Evolutionary conservation across 1,139 yeast genomes (phyloP).

Genomic region (Pneumocystis murina): DNA sequence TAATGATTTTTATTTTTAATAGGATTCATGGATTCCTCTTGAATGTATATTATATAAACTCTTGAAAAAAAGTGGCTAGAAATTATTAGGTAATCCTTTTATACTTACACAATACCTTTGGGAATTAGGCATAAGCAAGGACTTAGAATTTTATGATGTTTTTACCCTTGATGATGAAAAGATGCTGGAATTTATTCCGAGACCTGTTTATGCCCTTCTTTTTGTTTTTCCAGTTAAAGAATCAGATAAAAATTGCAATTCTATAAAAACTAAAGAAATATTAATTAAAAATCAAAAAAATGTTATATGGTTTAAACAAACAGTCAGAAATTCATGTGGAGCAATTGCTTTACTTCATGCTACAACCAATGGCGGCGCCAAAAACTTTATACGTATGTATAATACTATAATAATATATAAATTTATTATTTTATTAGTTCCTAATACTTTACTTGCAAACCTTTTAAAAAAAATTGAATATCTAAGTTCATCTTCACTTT

Average conservation of each 20-base stretch:
- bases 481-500: conserved; percentile 14
- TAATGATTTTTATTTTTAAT: background rate
- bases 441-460: conserved; percentile 27
- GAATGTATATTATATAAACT: background rate
- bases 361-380: conserved; percentile 39
- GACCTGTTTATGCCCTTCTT: conserved; percentile 63
- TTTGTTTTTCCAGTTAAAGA: conserved; percentile 67
- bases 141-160: conserved; percentile 59
- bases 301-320: conserved; percentile 58
- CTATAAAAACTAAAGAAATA: conserved; percentile 23
- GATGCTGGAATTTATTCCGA: conserved; percentile 58
- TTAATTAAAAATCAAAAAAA: conserved; percentile 13
- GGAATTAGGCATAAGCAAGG: conserved; percentile 49
- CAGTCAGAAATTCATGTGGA: conserved; percentile 85
- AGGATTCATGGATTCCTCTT: background rate
- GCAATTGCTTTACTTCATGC: conserved; percentile 75
- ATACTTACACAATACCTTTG: conserved; percentile 61
- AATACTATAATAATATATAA: conserved; percentile 22
- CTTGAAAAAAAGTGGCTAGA: background rate
- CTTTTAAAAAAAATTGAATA: conserved; percentile 30
- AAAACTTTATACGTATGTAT: conserved; percentile 23
- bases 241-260: conserved; percentile 40
- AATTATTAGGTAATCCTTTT: conserved; percentile 41
- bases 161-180: conserved; percentile 73
- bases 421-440: conserved; percentile 22